A percentile compares a stretch with the other conserved stretches of the same genome.
Conservation (phyloP, 495 filamentous ascomycete species). For the Glutinoglossum americanum region DNA sequence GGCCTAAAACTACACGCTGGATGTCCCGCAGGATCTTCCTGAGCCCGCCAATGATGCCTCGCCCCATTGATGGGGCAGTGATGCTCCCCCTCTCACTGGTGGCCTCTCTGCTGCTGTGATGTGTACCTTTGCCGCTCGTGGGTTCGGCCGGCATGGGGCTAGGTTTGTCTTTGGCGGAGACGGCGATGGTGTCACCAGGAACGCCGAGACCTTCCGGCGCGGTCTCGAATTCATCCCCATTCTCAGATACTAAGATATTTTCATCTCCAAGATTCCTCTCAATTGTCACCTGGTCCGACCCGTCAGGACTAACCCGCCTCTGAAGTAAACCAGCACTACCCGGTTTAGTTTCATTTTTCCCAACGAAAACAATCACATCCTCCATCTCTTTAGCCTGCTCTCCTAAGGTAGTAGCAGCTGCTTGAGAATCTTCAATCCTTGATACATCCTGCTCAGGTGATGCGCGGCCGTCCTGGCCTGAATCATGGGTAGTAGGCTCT, state of each 20-base stretch:
- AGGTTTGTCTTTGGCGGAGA: background rate
- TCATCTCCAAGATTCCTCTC: background rate
- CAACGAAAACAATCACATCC: background rate
- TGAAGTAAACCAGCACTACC: background rate
- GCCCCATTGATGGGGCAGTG: background rate
- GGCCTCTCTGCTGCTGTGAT: background rate
- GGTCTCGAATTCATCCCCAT: background rate
- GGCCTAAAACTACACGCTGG: background rate
- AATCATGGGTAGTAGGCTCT: background rate
- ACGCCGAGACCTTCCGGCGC: background rate
- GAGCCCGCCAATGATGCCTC: constrained; percentile 1
- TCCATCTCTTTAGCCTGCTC: background rate
- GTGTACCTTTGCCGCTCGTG: background rate
- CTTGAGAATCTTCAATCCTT: background rate
- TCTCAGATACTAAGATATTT: background rate
- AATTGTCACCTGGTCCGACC: background rate
- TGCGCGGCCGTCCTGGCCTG: background rate
- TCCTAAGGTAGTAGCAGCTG: background rate
- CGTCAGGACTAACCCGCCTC: background rate
- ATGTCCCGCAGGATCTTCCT: constrained; percentile 1
- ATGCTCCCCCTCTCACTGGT: background rate
- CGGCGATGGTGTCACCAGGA: background rate
- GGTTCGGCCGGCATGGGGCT: background rate
- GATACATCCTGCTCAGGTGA: background rate
- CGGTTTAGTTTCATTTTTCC: background rate